Evolutionary conservation across 768 basidiomycete genomes (phyloP).

Genomic region (Chalciporus pseudorubinellus): DNA sequence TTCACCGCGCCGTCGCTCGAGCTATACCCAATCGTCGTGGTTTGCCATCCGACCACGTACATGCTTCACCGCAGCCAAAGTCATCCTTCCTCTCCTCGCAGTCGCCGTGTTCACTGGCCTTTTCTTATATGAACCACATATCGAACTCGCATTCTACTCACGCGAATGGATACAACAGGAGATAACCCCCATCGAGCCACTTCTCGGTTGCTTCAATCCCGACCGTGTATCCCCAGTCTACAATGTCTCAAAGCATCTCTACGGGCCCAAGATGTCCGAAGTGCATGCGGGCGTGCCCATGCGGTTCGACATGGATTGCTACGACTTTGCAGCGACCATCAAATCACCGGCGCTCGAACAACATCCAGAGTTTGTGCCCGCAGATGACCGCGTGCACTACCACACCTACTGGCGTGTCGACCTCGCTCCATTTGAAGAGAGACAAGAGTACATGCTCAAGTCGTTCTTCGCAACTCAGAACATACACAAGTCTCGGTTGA

Average conservation of each 20-base stretch:
- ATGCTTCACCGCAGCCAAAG: slow-evolving; percentile 41
- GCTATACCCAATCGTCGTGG: slow-evolving; percentile 27
- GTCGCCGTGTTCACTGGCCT: slow-evolving; percentile 46
- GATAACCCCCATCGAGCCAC: slow-evolving; percentile 60
- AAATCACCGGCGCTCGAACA: slow-evolving; percentile 27
- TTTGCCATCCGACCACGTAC: slow-evolving; percentile 36
- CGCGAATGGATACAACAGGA: slow-evolving; percentile 73
- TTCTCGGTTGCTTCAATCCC: slow-evolving; percentile 74
- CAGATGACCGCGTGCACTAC: slow-evolving; percentile 57
- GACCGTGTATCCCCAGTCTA: slow-evolving; percentile 60
- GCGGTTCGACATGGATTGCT: slow-evolving; percentile 84
- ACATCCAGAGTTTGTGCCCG: slow-evolving; percentile 11
- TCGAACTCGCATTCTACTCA: slow-evolving; percentile 80
- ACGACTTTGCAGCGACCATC: slow-evolving; percentile 87
- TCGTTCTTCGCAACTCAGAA: slow-evolving; percentile 95
- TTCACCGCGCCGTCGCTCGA: slow-evolving; percentile 22
- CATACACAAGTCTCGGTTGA: slow-evolving; percentile 54
- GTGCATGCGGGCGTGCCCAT: slow-evolving; percentile 81
- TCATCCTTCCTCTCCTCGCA: slow-evolving; percentile 36
- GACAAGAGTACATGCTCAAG: slow-evolving; percentile 90
- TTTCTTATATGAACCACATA: slow-evolving; percentile 74
- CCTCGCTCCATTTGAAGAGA: slow-evolving; percentile 71
- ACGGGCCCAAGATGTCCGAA: slow-evolving; percentile 62
- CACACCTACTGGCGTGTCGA: slow-evolving; percentile 96
- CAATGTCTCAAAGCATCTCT: slow-evolving; percentile 62